Evolutionary conservation across 106 monocot species (phyloP).

Genomic region (Narthecium ossifragum): DNA sequence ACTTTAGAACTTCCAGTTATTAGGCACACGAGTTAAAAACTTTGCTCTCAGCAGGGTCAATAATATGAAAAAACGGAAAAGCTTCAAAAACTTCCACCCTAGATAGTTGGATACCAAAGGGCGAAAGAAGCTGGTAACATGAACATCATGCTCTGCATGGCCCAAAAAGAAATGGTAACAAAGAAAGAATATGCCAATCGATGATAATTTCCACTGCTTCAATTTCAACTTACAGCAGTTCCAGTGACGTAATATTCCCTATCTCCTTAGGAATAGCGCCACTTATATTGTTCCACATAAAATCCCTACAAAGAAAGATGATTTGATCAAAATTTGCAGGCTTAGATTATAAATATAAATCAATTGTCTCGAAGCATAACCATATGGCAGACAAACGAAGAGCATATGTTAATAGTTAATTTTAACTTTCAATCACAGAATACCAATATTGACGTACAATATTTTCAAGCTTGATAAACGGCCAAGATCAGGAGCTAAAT

Average conservation of each 20-base stretch:
- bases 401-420: background rate
- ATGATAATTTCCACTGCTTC: background rate
- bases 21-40: too few relatives aligned
- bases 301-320: slow-evolving; percentile 61
- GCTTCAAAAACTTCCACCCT: too few relatives aligned
- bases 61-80: too few relatives aligned
- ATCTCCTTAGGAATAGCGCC: slow-evolving; percentile 95
- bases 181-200: slow-evolving; percentile 2
- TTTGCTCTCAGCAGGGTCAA: too few relatives aligned
- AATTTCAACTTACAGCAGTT: slow-evolving; percentile 78
- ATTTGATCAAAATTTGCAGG: background rate
- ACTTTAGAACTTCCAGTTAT: too few relatives aligned
- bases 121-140: too few relatives aligned
- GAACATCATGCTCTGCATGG: too few relatives aligned
- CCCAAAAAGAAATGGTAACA: background rate
- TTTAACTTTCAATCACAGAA: background rate
- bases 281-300: slow-evolving; percentile 94
- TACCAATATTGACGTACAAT: slow-evolving; percentile 50
- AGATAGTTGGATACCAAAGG: background rate
- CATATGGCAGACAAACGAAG: background rate
- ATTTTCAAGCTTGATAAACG: slow-evolving; percentile 63
- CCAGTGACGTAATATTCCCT: slow-evolving; percentile 74
- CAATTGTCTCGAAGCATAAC: background rate
- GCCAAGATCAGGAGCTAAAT: slow-evolving; percentile 83
- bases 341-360: background rate